Evolutionary conservation across 2,329 filamentous ascomycete species (phyloP), one percentile per base, ranked within the genome.

Genomic region (Fusarium pseudonygamai): DNA sequence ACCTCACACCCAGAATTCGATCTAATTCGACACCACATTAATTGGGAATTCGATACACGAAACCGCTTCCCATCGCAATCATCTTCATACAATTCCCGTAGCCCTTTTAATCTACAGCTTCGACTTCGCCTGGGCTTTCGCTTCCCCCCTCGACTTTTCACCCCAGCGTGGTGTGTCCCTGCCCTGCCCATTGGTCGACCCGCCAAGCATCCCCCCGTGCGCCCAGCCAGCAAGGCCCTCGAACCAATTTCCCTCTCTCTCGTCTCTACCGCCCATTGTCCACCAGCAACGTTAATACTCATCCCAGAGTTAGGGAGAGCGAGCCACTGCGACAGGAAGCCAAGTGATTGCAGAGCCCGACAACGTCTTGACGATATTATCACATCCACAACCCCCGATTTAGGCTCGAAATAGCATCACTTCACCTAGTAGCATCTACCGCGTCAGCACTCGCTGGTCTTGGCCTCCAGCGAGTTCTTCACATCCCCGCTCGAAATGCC

Each of bases 401-500:
- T 75, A 55, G 55, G 61, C 49, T 65, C 60, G 39, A 59, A 77
- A 66, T 64, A 76, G 50, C 72, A 77, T 78, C 69, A 60, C 70
- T 75, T 78, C 67, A 64, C 40, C 56, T 67, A 65, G 67, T 66
- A 78, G 70, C 67, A 77, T 74, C 64, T 77, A 78, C 61, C 60
- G 63, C 47, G 59, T 71, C 70, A 69, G 63, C 73, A 61, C 76
- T 77, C 70, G 73, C 70, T 73, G 74, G 74, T 71, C 56, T 68
- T 67, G 66, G 62, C 74, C 52, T 64, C 77, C 65, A 70, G 75
- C 56, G 75, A 76, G 69, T 61, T 67, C 53, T 26, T 40, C 34
- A 59, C 79, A 52, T 47, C 80, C 47, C 67, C 65, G 37, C 80
- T 84, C 80, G 81, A 81, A 76, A 89, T 89, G 87, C 87, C 87